Base-by-base conservation (phyloP, 2,329 filamentous ascomycete species). In the Aspergillus clavatus region DNA sequence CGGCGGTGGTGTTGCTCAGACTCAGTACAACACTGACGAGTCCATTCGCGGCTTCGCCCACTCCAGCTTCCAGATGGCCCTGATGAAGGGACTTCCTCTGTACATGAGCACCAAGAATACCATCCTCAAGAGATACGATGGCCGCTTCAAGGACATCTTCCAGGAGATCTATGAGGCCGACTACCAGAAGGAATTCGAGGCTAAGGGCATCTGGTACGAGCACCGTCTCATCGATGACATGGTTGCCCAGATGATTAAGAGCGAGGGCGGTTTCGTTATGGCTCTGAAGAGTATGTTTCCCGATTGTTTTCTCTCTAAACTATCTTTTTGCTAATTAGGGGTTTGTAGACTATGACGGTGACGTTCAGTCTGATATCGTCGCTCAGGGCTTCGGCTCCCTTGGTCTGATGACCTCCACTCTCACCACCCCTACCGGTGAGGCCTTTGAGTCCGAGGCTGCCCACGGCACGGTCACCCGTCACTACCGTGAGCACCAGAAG, bases 91-190 rank as follows among this genome's bases (percentile, higher is more conserved):
- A 53, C 77, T 95, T 56, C 93, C 93, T n/a, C 78, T 98, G 63
- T 98, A 97, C 79, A 94, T 97, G 91, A 95, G 89, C 80, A 98
- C 93, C 73, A 98, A 98, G 86, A 97, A 97, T 80, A 98, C 93
- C 59, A 98, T 98, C 61, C 77, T 98, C 59, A 98, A 98, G 80
- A 91, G 90, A 72, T 98, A 98, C 74, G 93, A 98, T 67, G 93
- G 93, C 42, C 82, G 87, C 61, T 98, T 98, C 82, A 97, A 97
- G 84, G 93, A 98, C 66, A 94, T 97, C 71, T 98, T 98, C 83
- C 87, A 98, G 80, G 87, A 94, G 65, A 82, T 97, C 62, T 98
- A 91, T 74, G 88, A 97, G 53, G 80, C 78, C 48, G 75, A 84
- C 60, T 98, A 97, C 79, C 85, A 87, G 79, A 79, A 81, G 68